Base-by-base conservation (phyloP, 2,329 filamentous ascomycete genomes). In the Arthrinium phaeospermum region DNA sequence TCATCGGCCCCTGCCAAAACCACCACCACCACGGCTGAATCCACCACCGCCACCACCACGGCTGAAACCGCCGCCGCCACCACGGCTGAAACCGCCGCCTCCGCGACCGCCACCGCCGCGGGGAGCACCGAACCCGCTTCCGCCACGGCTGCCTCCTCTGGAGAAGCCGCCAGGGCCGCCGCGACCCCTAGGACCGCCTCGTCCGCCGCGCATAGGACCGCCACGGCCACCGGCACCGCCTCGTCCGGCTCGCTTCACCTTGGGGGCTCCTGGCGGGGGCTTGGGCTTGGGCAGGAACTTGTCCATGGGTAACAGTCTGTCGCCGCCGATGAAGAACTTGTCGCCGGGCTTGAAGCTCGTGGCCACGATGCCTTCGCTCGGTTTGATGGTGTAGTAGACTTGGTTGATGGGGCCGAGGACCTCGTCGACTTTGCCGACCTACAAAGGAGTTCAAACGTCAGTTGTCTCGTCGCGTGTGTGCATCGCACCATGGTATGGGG, bases 381-480 rank as follows among this genome's bases (percentile, higher is more conserved):
- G 95, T 87, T 98, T 98, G 84, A 99, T 93, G 80, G 96, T 98
- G 89, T 99, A 99, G 88, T 93, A 98, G 80, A 98, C 94, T 85
- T 98, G 93, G 89, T 98, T 98, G 85, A 99, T 94, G 75, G 96
- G 96, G 72, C 96, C 96, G 78, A 99, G 92, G 77, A 99, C 93
- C 86, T 99, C 96, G 86, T 99, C 96, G 81, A 99, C 93, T 86
- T 98, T 98, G 83, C 96, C 96, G 83, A 99, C 88, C 67, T 69
- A 27, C 4, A 30, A n/a, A 24, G 19, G 10, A 37, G 14, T 12
- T 14, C 14, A n/a, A 6, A 24, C 67, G 93, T 96, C 92, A 61
- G 45, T 6, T 41, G 30, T 24, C 12, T 49, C 22, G 71, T 69
- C 37, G 13, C n/a, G n/a, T 30, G 67, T 70, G 37, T 22, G 30